These are phyloP conservation scores for Gyrodon lividus DNA, from an alignment of 768 basidiomycete genomes.

Conservation along the genomic window DNA sequence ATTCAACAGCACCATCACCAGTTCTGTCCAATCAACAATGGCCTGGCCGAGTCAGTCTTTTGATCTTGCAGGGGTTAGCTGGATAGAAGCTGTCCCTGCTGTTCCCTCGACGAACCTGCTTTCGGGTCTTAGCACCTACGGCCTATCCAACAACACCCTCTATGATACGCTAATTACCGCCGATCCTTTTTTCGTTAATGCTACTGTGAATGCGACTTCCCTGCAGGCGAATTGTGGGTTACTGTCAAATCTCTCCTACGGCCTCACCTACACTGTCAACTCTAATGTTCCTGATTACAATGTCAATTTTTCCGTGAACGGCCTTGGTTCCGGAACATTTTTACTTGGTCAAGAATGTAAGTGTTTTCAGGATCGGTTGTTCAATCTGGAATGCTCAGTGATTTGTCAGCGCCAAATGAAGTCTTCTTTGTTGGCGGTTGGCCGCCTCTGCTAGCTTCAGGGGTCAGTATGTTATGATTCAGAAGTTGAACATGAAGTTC, in stretches of 20 bases:
- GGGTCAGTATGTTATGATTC: too few relatives aligned
- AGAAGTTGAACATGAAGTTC: neutral
- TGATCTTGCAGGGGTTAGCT: neutral
- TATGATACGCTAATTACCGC: constrained; percentile 7
- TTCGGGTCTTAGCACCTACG: neutral
- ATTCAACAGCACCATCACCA: constrained; percentile 4
- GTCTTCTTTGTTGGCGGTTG: too few relatives aligned
- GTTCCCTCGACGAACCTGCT: constrained; percentile 1
- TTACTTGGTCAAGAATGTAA: neutral
- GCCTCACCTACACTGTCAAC: neutral
- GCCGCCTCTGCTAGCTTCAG: too few relatives aligned
- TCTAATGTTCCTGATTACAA: too few relatives aligned
- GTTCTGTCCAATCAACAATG: neutral
- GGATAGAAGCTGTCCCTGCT: neutral
- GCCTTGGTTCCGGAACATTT: neutral
- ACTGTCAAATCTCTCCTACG: constrained; percentile 6
- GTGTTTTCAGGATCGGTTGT: neutral
- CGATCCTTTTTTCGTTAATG: neutral
- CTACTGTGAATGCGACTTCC: constrained; percentile 14
- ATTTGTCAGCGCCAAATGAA: too few relatives aligned
- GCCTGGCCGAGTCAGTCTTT: constrained; percentile 8
- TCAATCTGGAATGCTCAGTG: too few relatives aligned
- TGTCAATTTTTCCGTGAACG: neutral
- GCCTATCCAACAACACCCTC: constrained; percentile 10
- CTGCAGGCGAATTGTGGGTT: constrained; percentile 8